A percentile compares a stretch with the other conserved stretches of the same genome.
Conservation (phyloP, 441 rosid species). For the Oxalis stricta region DNA sequence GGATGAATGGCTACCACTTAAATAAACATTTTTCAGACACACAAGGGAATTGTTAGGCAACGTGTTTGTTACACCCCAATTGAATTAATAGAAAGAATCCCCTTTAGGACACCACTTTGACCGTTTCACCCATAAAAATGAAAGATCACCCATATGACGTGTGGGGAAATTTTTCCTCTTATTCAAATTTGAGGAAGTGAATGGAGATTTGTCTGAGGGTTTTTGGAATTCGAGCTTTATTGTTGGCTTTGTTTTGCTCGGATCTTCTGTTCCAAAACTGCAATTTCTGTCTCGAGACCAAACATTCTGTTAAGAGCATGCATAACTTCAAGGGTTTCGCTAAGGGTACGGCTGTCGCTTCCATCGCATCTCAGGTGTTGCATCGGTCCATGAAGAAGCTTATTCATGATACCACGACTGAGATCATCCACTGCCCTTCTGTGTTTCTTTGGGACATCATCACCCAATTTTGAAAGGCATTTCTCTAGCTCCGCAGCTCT, state of each 20-base stretch:
- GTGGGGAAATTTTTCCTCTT: constrained; percentile 20
- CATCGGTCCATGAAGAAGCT: constrained; percentile 92
- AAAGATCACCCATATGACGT: constrained; percentile 7
- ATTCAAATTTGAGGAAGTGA: constrained; percentile 13
- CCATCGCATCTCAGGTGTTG: constrained; percentile 89
- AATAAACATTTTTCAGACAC: not conserved
- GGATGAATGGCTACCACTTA: constrained; percentile 5
- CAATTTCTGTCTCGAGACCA: constrained; percentile 62
- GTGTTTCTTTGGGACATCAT: constrained; percentile 64
- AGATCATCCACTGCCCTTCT: constrained; percentile 72
- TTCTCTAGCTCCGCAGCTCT: constrained; percentile 58
- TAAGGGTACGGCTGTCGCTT: constrained; percentile 49
- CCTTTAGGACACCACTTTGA: constrained; percentile 5
- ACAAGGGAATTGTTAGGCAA: not conserved
- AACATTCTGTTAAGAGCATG: constrained; percentile 92
- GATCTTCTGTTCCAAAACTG: constrained; percentile 67
- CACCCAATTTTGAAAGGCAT: constrained; percentile 71
- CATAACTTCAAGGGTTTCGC: constrained; percentile 84
- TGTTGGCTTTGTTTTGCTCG: constrained; percentile 62
- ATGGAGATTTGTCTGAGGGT: too few species aligned
- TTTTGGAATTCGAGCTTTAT: constrained; percentile 11
- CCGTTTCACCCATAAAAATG: not conserved
- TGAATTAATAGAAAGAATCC: constrained; percentile 16
- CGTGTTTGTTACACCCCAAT: constrained; percentile 12
- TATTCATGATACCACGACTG: constrained; percentile 74